phyloP scores from a whole-genome alignment of 1,139 yeast genomes.

The Yamadazyma mexicana region DNA sequence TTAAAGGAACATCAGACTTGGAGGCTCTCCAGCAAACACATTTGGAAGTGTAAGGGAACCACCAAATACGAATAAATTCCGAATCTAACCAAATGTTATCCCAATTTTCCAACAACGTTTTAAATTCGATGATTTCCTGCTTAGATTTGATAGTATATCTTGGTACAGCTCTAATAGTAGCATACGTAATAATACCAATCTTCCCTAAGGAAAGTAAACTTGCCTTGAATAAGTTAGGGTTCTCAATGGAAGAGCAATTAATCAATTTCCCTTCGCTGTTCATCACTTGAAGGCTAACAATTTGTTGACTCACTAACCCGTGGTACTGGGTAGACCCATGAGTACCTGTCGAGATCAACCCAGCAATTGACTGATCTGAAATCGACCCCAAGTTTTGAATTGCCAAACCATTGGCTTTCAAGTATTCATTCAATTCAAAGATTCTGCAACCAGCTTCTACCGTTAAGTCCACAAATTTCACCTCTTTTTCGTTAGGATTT shows the following conservation, averaged over 20 bases:
- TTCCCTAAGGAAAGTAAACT: constrained; percentile 86
- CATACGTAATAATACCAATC: constrained; percentile 84
- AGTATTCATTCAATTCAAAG: constrained; percentile 69
- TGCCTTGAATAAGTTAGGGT: constrained; percentile 78
- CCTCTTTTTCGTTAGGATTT: constrained; percentile 34
- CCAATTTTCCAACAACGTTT: constrained; percentile 67
- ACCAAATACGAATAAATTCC: constrained; percentile 94
- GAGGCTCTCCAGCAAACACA: constrained; percentile 91
- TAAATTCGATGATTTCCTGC: constrained; percentile 80
- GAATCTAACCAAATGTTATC: constrained; percentile 79
- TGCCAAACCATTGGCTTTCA: constrained; percentile 68
- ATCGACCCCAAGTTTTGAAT: constrained; percentile 92
- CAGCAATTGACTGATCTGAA: constrained; percentile 91
- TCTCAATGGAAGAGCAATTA: constrained; percentile 65
- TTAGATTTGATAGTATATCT: constrained; percentile 76
- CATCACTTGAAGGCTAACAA: constrained; percentile 72
- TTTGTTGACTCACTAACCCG: constrained; percentile 85
- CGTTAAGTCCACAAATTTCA: constrained; percentile 80
- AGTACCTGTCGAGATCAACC: constrained; percentile 93
- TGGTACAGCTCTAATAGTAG: constrained; percentile 85
- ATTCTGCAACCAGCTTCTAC: constrained; percentile 91
- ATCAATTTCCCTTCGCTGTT: constrained; percentile 73
- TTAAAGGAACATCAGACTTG: constrained; percentile 61
- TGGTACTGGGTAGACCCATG: constrained; percentile 95
- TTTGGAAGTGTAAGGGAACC: constrained; percentile 91